Base-by-base conservation (phyloP, 352 stramenopile genomes). In the Labyrinthula sp. region DNA sequence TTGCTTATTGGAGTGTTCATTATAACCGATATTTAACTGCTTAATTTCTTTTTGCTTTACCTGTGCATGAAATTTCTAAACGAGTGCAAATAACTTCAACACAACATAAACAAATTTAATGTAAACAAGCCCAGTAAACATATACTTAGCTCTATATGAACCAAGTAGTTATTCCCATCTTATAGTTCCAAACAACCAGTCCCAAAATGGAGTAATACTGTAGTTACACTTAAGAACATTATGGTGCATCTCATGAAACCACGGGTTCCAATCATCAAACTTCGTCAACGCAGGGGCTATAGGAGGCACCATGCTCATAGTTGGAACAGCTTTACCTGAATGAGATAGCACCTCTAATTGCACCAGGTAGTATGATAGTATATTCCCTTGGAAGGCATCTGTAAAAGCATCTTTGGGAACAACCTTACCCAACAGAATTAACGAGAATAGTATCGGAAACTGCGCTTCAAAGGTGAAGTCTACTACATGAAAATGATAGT, bases 401-500 rank as follows among this genome's bases (percentile, higher is more conserved):
- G n/a, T n/a, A n/a, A n/a, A n/a, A n/a, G n/a, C n/a, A n/a, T n/a
- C n/a, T n/a, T n/a, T n/a, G n/a, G n/a, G n/a, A n/a, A n/a, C n/a
- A n/a, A n/a, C n/a, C n/a, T n/a, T n/a, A n/a, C n/a, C n/a, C n/a
- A n/a, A n/a, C n/a, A n/a, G n/a, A 4, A 52, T 33, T 10, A 18
- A 24, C 6, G 3, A 17, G 17, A 54, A 9, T 0, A 47, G 6
- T 0, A 52, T 10, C 0, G 43, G 43, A 6, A 52, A 18, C 15
- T 37, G 43, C 1, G 43, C 43, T 7, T 52, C 43, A 7, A 52
- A 26, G 18, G 43, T 5, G 23, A 52, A 29, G 18, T 52, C 43
- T 9, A 24, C 21, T 20, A 17, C 40, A 9, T 50, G 23, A 50
- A 52, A 52, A 20, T 52, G 43, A 29, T 52, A 52, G 43, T 52